These are phyloP conservation scores for Termitomyces sp. DNA, from an alignment of 768 basidiomycete species.

Conservation along the genomic window DNA sequence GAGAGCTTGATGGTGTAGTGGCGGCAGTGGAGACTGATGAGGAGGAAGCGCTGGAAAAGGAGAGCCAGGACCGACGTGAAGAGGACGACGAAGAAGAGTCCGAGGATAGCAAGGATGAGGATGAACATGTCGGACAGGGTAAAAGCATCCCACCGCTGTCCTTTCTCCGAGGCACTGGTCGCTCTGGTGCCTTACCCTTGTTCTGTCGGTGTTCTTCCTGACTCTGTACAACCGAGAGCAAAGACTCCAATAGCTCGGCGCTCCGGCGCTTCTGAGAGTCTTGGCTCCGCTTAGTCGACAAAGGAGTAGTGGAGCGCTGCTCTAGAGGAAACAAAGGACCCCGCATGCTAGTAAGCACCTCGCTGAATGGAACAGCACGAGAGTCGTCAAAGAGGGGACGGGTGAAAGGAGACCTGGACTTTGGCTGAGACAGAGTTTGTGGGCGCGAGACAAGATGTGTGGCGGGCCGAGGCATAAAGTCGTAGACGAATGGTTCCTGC, in stretches of 20 bases:
- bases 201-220: conserved; percentile 32
- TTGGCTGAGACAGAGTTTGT: conserved; percentile 7
- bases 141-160: conserved; percentile 7
- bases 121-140: conserved; percentile 16
- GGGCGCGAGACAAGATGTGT: conserved; percentile 2
- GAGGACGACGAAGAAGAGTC: conserved; percentile 27
- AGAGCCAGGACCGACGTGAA: conserved; percentile 24
- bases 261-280: conserved; percentile 17
- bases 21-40: conserved; percentile 32
- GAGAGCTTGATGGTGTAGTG: conserved; percentile 30
- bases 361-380: conserved; percentile 48
- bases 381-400: conserved; percentile 30
- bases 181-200: conserved; percentile 29
- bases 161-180: conserved; percentile 8
- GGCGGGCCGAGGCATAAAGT: conserved; percentile 22
- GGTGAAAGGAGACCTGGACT: conserved; percentile 18
- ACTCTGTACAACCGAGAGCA: conserved; percentile 43
- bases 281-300: conserved; percentile 23
- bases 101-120: conserved; percentile 23
- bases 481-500: conserved; percentile 24
- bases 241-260: conserved; percentile 38
- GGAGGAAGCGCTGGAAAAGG: conserved; percentile 22
- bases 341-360: conserved; percentile 55
- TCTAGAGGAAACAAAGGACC: conserved; percentile 54
- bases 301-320: conserved; percentile 23